These are phyloP conservation scores for Colletotrichum navitas DNA, from an alignment of 2,329 filamentous ascomycete genomes.

Conservation along the genomic window DNA sequence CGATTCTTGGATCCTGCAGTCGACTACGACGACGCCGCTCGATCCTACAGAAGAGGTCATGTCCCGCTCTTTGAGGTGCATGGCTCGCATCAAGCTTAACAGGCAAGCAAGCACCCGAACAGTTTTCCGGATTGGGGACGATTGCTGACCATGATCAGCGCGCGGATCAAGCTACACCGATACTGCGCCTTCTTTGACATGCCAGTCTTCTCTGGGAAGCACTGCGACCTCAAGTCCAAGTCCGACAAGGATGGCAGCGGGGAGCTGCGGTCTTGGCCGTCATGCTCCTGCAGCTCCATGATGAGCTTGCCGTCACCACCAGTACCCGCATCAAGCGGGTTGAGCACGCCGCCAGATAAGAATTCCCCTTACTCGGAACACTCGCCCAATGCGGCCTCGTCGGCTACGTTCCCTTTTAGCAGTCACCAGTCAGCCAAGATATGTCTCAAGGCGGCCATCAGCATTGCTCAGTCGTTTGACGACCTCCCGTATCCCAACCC, in stretches of 20 bases:
- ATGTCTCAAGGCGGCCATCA: slow-evolving; percentile 62
- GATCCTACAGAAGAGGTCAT: slow-evolving; percentile 56
- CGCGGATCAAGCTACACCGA: slow-evolving; percentile 64
- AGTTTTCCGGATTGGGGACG: not conserved
- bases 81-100: slow-evolving; percentile 64
- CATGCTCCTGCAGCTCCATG: slow-evolving; percentile 53
- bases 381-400: slow-evolving; percentile 37
- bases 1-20: slow-evolving; percentile 52
- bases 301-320: slow-evolving; percentile 47
- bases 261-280: slow-evolving; percentile 50
- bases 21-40: slow-evolving; percentile 52
- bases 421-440: slow-evolving; percentile 62
- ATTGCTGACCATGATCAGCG: slow-evolving; percentile 50
- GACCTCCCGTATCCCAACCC: slow-evolving; percentile 61
- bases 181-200: slow-evolving; percentile 65
- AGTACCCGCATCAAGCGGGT: slow-evolving; percentile 48
- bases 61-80: slow-evolving; percentile 58
- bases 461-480: slow-evolving; percentile 61
- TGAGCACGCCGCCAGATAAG: slow-evolving; percentile 44
- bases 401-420: slow-evolving; percentile 56
- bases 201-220: slow-evolving; percentile 61
- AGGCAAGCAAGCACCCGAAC: slow-evolving; percentile 50
- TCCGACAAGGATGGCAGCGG: slow-evolving; percentile 45
- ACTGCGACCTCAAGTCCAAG: slow-evolving; percentile 60
- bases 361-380: slow-evolving; percentile 42